Conservation (phyloP, 1,284 basidiomycete genomes). For the Apiotrichum montevideense region DNA sequence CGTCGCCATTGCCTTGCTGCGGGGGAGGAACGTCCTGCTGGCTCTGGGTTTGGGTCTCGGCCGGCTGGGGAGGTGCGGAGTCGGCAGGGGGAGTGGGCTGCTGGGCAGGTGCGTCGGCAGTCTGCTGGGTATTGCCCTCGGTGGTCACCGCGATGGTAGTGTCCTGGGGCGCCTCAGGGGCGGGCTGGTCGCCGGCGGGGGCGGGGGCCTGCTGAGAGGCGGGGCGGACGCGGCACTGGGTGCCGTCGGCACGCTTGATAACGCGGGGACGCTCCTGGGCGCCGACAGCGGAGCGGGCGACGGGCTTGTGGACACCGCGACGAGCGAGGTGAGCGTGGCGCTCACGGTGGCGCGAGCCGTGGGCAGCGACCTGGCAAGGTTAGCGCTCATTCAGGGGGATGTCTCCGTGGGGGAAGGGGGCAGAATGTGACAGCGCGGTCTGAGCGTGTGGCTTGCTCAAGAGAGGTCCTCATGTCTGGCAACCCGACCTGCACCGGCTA, state of each 20-base stretch:
- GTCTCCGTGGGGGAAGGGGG: no score
- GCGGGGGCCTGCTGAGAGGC: constrained; percentile 11
- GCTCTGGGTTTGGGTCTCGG: not conserved
- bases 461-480: no score
- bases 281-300: constrained; percentile 1
- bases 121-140: not conserved
- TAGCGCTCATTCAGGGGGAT: no score
- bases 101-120: constrained; percentile 14
- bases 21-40: constrained; percentile 14
- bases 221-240: constrained; percentile 37
- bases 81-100: constrained; percentile 1
- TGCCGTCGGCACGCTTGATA: constrained; percentile 30
- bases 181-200: no score
- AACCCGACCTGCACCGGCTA: no score
- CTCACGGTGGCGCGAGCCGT: constrained; percentile 6
- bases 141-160: constrained; percentile 11
- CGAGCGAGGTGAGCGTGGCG: constrained; percentile 2
- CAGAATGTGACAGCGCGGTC: no score
- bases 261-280: constrained; percentile 1
- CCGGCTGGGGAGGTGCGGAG: constrained; percentile 3
- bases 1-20: no score
- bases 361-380: constrained; percentile 6
- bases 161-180: no score
- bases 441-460: no score
- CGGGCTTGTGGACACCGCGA: not conserved